phyloP scores from a whole-genome alignment of 768 basidiomycete species.

The Epithele typhae region DNA sequence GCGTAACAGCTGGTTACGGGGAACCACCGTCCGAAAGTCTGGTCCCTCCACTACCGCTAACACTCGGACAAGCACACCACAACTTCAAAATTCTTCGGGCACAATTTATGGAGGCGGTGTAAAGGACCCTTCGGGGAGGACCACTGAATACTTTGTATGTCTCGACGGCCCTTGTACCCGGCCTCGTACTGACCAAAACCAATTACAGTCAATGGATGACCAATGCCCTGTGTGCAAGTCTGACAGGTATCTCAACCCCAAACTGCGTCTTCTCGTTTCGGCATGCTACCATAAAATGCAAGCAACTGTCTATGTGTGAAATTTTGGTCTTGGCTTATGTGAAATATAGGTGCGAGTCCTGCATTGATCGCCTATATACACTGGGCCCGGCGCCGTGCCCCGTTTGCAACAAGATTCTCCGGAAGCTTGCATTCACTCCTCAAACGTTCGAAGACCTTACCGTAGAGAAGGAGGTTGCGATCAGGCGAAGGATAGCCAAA shows the following conservation, averaged over 20 bases:
- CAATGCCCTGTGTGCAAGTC: slow-evolving; percentile 97
- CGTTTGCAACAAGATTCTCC: slow-evolving; percentile 78
- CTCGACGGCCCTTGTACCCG: neutral
- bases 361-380: slow-evolving; percentile 94
- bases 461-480: slow-evolving; percentile 92
- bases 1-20: slow-evolving; percentile 55
- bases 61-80: slow-evolving; percentile 62
- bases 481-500: slow-evolving; percentile 82
- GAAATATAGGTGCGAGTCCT: slow-evolving; percentile 85
- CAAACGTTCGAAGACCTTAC: slow-evolving; percentile 92
- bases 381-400: slow-evolving; percentile 96
- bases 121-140: slow-evolving; percentile 81
- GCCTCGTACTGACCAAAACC: slow-evolving; percentile 1
- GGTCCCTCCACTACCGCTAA: slow-evolving; percentile 35
- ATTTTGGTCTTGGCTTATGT: neutral
- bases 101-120: slow-evolving; percentile 81
- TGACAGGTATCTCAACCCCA: slow-evolving; percentile 93
- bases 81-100: slow-evolving; percentile 66
- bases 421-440: slow-evolving; percentile 92
- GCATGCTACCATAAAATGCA: slow-evolving; percentile 99
- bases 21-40: slow-evolving; percentile 72
- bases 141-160: slow-evolving; percentile 76
- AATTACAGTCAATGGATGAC: slow-evolving; percentile 76
- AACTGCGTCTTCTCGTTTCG: slow-evolving; percentile 88
- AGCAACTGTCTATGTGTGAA: slow-evolving; percentile 38